Evolutionary conservation across 2,329 filamentous ascomycete genomes (phyloP), one percentile per base, ranked within the genome.

Genomic region (Trichoderma afroharzianum): DNA sequence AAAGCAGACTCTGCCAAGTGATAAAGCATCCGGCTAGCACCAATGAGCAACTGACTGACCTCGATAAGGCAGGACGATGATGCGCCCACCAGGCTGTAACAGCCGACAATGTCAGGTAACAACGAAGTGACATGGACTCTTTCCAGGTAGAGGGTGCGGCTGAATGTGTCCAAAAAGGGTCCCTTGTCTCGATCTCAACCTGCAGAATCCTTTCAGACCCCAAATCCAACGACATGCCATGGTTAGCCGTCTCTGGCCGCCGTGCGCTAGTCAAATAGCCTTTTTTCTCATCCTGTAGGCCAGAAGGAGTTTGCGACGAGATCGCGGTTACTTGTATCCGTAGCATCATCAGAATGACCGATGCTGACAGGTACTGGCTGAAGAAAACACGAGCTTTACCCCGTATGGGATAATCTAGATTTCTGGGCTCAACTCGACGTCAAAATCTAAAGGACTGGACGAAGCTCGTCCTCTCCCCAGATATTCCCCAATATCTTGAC

Each of bases 401-500:
- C 68, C 68, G 47, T 70, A 63, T 50, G 67, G 67, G 57, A 57
- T 53, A 69, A 69, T 70, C 59, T 24, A 63, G 30, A 39, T 57
- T 18, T 47, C 59, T 28, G 32, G 59, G 26, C 50, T 28, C 21
- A 9, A 18, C n/a, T 36, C 30, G 39, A 33, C 30, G 39, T 55
- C 57, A 70, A 53, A 55, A n/a, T 50, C 32, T 26, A 33, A 28
- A 6, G 15, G 4, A 62, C n/a, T 53, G 57, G 39, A 3, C 14
- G 63, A 67, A 43, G 15, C 57, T 62, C 24, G 57, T 18, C 6
- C 8, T 59, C 50, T 66, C 68, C 61, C 68, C 68, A 71, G 68
- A 71, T 21, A 59, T 59, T 71, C 68, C 61, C 63, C 70, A 68
- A 68, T 58, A 68, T 63, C 66, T 68, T 68, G 66, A 68, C 66